These are phyloP conservation scores for Naematelia encephala DNA, from an alignment of 768 basidiomycete species.

Conservation along the genomic window DNA sequence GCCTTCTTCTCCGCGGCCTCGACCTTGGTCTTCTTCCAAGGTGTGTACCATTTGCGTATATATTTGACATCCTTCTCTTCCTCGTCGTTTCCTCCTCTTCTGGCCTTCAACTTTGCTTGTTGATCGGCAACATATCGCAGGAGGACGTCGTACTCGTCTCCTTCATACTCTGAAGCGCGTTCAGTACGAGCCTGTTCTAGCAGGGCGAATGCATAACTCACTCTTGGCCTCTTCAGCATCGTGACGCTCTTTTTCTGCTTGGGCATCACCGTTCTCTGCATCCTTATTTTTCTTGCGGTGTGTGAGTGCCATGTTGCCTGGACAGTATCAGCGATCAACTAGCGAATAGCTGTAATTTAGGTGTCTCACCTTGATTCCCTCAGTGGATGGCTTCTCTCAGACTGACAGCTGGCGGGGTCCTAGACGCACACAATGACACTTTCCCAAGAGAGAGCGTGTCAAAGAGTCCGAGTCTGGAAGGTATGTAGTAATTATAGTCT, in stretches of 20 bases:
- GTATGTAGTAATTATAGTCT: no score
- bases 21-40: constrained; percentile 54
- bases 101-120: constrained; percentile 32
- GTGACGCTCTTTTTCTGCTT: constrained; percentile 24
- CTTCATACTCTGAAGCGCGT: constrained; percentile 27
- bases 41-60: constrained; percentile 55
- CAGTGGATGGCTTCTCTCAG: no score
- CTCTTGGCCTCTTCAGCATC: constrained; percentile 38
- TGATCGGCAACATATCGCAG: constrained; percentile 46
- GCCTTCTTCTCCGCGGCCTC: constrained; percentile 47
- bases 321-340: neutral
- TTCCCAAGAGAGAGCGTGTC: no score
- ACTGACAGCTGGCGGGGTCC: no score
- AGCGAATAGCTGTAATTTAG: no score
- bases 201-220: constrained; percentile 10
- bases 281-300: constrained; percentile 31
- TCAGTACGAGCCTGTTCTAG: neutral
- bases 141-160: constrained; percentile 54
- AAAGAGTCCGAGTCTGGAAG: no score
- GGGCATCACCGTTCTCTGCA: constrained; percentile 33
- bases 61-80: constrained; percentile 48
- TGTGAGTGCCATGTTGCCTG: constrained; percentile 24
- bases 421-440: no score
- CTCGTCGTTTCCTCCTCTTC: constrained; percentile 44
- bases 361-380: no score